phyloP scores from a whole-genome alignment of 2,329 filamentous ascomycete genomes.

The Emergomyces pasteurianus region DNA sequence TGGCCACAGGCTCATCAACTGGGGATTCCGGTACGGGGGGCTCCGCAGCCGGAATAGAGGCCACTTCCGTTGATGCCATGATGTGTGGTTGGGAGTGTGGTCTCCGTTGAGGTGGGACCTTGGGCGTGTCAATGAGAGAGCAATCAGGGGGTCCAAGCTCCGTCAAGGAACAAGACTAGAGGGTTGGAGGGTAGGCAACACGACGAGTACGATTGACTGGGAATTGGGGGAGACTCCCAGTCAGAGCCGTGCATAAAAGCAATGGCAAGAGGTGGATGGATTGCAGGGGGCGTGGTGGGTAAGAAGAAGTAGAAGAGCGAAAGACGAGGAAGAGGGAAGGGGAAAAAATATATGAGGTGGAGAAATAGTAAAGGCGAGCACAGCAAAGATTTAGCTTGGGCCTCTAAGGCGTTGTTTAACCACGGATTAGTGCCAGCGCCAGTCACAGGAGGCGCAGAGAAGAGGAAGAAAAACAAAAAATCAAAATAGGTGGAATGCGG shows the following conservation, averaged over 20 bases:
- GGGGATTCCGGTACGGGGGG: constrained; percentile 1
- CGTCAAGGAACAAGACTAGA: background rate
- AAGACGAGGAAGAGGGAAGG: background rate
- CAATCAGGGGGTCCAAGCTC: background rate
- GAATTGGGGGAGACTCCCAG: background rate
- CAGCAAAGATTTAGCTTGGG: background rate
- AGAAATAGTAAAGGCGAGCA: background rate
- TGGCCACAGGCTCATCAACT: constrained; percentile 6
- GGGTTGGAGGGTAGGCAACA: background rate
- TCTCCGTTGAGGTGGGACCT: background rate
- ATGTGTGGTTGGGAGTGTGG: background rate
- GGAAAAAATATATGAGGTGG: background rate
- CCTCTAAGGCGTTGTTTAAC: background rate
- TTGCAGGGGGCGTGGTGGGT: background rate
- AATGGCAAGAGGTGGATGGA: background rate
- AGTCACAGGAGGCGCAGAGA: background rate
- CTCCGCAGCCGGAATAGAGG: constrained; percentile 14
- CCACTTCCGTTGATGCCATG: constrained; percentile 26
- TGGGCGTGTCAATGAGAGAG: background rate
- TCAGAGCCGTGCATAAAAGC: background rate
- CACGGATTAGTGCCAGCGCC: background rate
- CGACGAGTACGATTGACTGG: background rate
- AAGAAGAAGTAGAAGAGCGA: background rate
- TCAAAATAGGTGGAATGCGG: background rate
- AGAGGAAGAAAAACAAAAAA: background rate